Evolutionary conservation across 306 rosid species (phyloP).

Genomic region (Delonix regia): DNA sequence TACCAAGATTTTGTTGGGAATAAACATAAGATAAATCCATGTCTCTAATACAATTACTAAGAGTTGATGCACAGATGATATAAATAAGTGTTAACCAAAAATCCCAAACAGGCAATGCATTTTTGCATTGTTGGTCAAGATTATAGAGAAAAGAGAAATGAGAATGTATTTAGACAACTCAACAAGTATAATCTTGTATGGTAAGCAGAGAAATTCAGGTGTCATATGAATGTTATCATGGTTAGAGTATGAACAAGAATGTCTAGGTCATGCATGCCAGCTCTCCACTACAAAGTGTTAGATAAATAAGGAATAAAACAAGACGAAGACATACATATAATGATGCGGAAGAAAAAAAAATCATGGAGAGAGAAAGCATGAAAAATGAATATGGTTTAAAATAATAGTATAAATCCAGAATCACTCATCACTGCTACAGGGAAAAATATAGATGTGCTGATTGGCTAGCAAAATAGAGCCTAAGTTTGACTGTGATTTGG

Average conservation of each 20-base stretch:
- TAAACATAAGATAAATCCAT: slow-evolving; percentile 17
- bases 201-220: background rate
- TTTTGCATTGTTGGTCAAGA: slow-evolving; percentile 24
- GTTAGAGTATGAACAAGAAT: background rate
- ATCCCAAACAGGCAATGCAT: background rate
- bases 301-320: slow-evolving; percentile 6
- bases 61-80: background rate
- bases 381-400: background rate
- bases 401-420: background rate
- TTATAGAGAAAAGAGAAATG: background rate
- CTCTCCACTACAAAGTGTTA: background rate
- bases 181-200: background rate
- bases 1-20: slow-evolving; percentile 4
- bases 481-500: background rate
- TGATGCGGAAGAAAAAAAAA: background rate
- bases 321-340: background rate
- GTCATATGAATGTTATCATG: background rate
- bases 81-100: background rate
- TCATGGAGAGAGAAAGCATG: background rate
- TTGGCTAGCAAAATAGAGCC: background rate
- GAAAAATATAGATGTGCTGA: background rate
- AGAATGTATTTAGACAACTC: background rate
- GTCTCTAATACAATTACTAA: slow-evolving; percentile 9
- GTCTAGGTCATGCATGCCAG: background rate
- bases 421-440: background rate